Evolutionary conservation across 1,284 basidiomycete species (phyloP), one percentile per base, ranked within the genome.

Genomic region (Trichosporon ovoides): DNA sequence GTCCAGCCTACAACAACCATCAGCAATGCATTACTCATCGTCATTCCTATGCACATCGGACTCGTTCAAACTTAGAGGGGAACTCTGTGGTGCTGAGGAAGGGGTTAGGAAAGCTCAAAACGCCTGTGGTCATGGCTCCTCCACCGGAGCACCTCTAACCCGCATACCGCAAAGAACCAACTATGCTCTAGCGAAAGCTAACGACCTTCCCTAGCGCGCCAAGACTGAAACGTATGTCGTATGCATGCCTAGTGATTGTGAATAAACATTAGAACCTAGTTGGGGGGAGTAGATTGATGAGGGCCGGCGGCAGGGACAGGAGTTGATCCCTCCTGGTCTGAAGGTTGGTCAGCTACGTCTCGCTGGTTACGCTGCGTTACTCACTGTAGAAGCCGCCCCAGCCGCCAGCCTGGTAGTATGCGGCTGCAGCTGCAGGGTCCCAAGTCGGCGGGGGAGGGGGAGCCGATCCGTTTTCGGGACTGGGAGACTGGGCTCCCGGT

Each of bases 321-420:
- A 16, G 37, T 33, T 11, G 37, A 38, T 14, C 37, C 49, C 22
- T 57, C 55, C 31, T 57, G 55, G 55, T 33, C 55, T 57, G 20
- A 7, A 24, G 22, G 13, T 19, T 12, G 16, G 52, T 57, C 37
- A 57, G 56, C 35, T 37, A 10, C 18, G n/a, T 53, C 19, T 24
- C 18, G 33, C 5, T 4, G 24, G 16, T 16, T 36, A 3, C 19
- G 13, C 16, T 11, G 2, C 19, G 14, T 10, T 36, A 68, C 71
- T 62, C 60, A 75, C 73, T 56, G 57, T 76, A 76, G 59, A 69
- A 76, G 20, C 67, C 67, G 13, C 72, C 71, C 74, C 74, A 76
- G 31, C 68, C 71, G 31, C 61, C 64, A n/a, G 56, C 52, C 54
- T 72, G 69, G 62, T 74, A 71, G 57, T 71, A 75, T 9, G 68